Conservation (phyloP, 805 yeast species). For the Candida quercuum region DNA sequence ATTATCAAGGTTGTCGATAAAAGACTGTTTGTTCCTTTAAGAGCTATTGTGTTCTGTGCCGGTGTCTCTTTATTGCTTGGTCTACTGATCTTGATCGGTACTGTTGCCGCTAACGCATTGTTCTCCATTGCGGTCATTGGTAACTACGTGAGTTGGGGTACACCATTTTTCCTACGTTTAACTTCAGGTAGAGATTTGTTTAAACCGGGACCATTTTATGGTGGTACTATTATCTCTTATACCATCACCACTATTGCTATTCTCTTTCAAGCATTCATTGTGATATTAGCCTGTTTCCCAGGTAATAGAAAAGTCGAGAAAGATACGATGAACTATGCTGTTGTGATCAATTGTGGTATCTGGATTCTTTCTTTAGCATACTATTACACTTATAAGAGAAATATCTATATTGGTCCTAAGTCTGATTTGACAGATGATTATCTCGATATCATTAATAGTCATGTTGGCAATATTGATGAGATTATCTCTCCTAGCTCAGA, state of each 20-base stretch:
- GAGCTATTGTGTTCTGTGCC: slow-evolving; percentile 51
- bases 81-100: slow-evolving; percentile 34
- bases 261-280: slow-evolving; percentile 45
- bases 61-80: slow-evolving; percentile 32
- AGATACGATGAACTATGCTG: slow-evolving; percentile 65
- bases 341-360: slow-evolving; percentile 59
- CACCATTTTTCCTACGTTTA: slow-evolving; percentile 30
- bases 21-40: slow-evolving; percentile 53
- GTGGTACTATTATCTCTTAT: slow-evolving; percentile 46
- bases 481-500: not conserved
- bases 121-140: slow-evolving; percentile 40
- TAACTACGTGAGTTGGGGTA: slow-evolving; percentile 37
- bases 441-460: slow-evolving; percentile 12
- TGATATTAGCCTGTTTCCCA: slow-evolving; percentile 62
- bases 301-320: slow-evolving; percentile 27
- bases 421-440: slow-evolving; percentile 33
- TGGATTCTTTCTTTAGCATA: slow-evolving; percentile 53
- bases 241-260: slow-evolving; percentile 42
- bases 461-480: not conserved
- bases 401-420: slow-evolving; percentile 53
- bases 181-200: slow-evolving; percentile 49
- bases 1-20: slow-evolving; percentile 54
- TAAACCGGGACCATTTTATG: slow-evolving; percentile 61
- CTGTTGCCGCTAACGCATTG: slow-evolving; percentile 39
- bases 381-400: slow-evolving; percentile 47